phyloP scores from a whole-genome alignment of 352 stramenopile genomes.

The Pythium apleroticum region DNA sequence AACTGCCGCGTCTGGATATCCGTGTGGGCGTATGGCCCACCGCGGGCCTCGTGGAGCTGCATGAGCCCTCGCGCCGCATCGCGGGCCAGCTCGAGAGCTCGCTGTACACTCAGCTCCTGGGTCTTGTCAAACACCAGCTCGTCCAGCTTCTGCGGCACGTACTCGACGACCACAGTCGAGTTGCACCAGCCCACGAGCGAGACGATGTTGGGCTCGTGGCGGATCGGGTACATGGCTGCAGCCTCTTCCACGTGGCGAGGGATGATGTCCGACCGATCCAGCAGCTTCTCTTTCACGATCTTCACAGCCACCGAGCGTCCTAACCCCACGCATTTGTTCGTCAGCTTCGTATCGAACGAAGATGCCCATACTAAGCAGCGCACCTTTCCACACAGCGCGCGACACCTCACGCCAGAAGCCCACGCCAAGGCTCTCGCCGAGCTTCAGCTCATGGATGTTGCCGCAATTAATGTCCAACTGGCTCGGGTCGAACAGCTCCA shows the following conservation, averaged over 20 bases:
- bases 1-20: constrained; percentile 84
- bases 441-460: constrained; percentile 57
- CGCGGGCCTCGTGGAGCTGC: constrained; percentile 60
- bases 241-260: constrained; percentile 72
- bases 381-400: constrained; percentile 73
- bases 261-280: constrained; percentile 62
- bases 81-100: constrained; percentile 44
- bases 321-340: too few relatives aligned
- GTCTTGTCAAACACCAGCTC: constrained; percentile 56
- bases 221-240: constrained; percentile 64
- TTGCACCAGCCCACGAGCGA: constrained; percentile 74
- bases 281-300: constrained; percentile 58
- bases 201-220: constrained; percentile 70
- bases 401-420: constrained; percentile 76
- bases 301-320: constrained; percentile 66
- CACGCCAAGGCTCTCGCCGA: constrained; percentile 56
- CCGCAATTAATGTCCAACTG: constrained; percentile 66
- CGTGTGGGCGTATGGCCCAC: constrained; percentile 73
- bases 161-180: constrained; percentile 74
- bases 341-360: too few relatives aligned
- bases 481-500: constrained; percentile 53
- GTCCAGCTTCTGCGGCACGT: constrained; percentile 61
- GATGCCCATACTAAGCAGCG: too few relatives aligned
- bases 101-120: constrained; percentile 42
- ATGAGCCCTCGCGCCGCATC: constrained; percentile 62